Evolutionary conservation across 345 rosid species (phyloP).

Genomic region (Eucalyptus marginata): DNA sequence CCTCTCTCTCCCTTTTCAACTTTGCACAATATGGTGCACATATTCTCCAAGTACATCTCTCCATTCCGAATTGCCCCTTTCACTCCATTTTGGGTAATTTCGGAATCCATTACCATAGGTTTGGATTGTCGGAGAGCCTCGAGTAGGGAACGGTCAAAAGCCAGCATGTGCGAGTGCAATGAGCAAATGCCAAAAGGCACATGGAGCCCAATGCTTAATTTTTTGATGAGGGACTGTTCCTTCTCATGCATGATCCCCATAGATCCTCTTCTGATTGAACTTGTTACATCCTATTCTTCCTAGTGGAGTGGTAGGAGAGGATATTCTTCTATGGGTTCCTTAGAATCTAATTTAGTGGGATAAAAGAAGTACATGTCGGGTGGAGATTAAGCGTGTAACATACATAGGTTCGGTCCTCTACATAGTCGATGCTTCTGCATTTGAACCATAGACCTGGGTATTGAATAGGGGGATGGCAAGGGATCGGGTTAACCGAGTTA

Average conservation of each 20-base stretch:
- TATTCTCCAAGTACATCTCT: background rate
- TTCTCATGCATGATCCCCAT: background rate
- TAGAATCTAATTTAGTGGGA: background rate
- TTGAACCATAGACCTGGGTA: background rate
- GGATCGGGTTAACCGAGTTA: background rate
- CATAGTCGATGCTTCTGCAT: background rate
- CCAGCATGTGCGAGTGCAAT: slow-evolving; percentile 32
- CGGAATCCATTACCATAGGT: background rate
- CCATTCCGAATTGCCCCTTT: background rate
- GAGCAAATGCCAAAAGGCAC: slow-evolving; percentile 23
- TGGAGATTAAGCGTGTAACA: background rate
- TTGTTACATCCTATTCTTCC: background rate
- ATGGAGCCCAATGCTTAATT: slow-evolving; percentile 46
- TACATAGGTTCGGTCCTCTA: background rate
- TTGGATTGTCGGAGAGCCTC: background rate
- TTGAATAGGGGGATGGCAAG: background rate
- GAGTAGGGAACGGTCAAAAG: slow-evolving; percentile 33
- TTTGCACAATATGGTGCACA: background rate
- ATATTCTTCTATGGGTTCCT: background rate
- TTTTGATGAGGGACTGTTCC: background rate
- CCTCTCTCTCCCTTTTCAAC: background rate
- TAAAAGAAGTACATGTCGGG: background rate
- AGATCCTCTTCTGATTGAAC: background rate
- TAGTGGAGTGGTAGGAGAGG: background rate
- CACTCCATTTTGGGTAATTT: background rate